A percentile compares a stretch with the other conserved stretches of the same genome.
Evolutionary conservation across 1,284 basidiomycete genomes (phyloP).

Genomic region (Thecaphora thlaspeos): DNA sequence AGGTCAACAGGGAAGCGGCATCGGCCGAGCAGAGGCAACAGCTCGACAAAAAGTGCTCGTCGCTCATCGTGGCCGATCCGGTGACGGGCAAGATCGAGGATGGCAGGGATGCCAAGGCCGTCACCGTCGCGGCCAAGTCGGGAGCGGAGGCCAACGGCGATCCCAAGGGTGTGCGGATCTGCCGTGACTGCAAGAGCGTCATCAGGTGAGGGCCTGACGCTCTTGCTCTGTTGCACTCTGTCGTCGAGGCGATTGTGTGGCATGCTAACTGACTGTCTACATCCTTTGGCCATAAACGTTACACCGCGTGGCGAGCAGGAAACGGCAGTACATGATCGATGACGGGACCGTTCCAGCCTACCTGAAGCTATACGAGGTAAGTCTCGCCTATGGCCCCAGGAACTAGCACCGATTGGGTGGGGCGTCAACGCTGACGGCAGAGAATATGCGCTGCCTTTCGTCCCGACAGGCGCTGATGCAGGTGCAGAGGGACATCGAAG

Average conservation of each 20-base stretch:
- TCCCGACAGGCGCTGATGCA: conserved; percentile 63
- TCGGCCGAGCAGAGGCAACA: conserved; percentile 12
- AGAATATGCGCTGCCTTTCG: no score
- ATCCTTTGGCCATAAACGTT: no score
- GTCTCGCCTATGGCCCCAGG: no score
- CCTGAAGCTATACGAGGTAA: conserved; percentile 61
- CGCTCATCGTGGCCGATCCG: conserved; percentile 36
- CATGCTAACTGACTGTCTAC: no score
- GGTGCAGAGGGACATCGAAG: conserved; percentile 76
- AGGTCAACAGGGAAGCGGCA: neutral
- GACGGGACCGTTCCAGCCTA: conserved; percentile 65
- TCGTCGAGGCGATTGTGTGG: no score
- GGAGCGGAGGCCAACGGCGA: conserved; percentile 1
- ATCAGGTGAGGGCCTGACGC: conserved; percentile 66
- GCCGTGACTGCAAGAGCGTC: conserved; percentile 73
- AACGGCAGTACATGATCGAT: conserved; percentile 76
- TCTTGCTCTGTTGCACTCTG: no score
- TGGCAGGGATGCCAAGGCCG: conserved; percentile 25
- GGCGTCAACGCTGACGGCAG: no score
- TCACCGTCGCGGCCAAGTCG: conserved; percentile 2
- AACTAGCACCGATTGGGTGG: no score
- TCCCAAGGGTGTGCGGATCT: conserved; percentile 64
- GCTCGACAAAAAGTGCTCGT: conserved; percentile 32
- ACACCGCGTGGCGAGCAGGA: conserved; percentile 60
- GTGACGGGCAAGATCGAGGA: conserved; percentile 30